phyloP scores from a whole-genome alignment of 2,329 filamentous ascomycete species.

The Curvularia sp. region DNA sequence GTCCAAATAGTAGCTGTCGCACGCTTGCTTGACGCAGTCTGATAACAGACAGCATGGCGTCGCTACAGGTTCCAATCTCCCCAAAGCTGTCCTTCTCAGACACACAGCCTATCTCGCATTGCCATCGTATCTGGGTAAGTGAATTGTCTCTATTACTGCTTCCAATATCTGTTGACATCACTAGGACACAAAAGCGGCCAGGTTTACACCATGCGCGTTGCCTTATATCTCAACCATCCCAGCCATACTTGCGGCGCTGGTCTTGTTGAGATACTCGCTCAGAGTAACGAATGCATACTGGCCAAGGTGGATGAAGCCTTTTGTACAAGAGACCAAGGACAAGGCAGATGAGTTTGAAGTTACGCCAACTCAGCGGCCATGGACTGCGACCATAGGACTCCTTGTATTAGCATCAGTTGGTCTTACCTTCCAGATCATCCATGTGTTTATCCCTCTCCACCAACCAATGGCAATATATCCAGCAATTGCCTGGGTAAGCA shows the following conservation, averaged over 20 bases:
- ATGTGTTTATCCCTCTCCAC: conserved; percentile 30
- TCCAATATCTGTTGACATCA: conserved; percentile 17
- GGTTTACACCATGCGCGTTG: conserved; percentile 52
- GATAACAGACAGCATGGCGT: conserved; percentile 31
- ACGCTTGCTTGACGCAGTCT: conserved; percentile 5
- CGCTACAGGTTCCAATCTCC: conserved; percentile 33
- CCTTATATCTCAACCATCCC: conserved; percentile 52
- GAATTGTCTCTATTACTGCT: not conserved
- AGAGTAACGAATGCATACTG: conserved; percentile 44
- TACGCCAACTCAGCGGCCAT: conserved; percentile 39
- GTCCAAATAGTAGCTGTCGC: conserved; percentile 20
- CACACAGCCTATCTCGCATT: conserved; percentile 32
- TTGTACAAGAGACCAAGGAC: conserved; percentile 52
- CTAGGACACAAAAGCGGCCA: conserved; percentile 48
- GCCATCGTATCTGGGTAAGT: conserved; percentile 41
- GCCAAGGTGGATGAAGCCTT: conserved; percentile 61
- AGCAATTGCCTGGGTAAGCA: conserved; percentile 46
- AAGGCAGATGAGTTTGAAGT: conserved; percentile 41
- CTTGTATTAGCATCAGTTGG: conserved; percentile 38
- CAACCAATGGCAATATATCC: conserved; percentile 36
- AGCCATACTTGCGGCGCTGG: conserved; percentile 44
- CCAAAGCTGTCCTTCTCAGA: conserved; percentile 18
- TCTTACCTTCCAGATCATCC: conserved; percentile 36
- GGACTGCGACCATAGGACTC: conserved; percentile 35
- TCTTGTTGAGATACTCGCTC: conserved; percentile 50